Conservation (phyloP, 495 filamentous ascomycete species). For the Neurospora discreta region DNA sequence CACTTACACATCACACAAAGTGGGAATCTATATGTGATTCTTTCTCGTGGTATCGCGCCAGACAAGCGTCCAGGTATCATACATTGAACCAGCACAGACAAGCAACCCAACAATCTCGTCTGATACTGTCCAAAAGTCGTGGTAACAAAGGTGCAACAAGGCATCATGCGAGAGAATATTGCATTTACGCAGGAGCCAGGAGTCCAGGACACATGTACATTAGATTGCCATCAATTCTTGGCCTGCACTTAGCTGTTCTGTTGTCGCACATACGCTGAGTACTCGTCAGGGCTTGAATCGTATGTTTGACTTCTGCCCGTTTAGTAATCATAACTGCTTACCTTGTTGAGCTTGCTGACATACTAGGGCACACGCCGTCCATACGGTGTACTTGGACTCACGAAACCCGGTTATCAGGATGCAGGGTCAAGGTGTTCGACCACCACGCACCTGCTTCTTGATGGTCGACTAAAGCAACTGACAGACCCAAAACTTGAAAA, state of each 20-base stretch:
- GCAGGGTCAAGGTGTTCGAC: too few species aligned
- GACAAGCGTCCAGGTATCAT: background rate
- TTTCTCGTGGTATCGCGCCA: background rate
- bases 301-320: too few species aligned
- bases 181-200: background rate
- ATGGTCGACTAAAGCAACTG: too few species aligned
- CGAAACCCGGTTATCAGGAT: too few species aligned
- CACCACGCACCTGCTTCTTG: too few species aligned
- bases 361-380: background rate
- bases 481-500: too few species aligned
- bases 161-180: background rate
- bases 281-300: background rate
- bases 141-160: background rate
- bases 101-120: background rate
- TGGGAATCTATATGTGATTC: background rate
- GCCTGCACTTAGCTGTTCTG: background rate
- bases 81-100: background rate
- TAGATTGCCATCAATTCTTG: background rate
- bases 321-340: background rate
- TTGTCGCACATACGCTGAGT: too few species aligned
- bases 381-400: background rate
- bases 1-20: background rate
- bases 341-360: background rate
- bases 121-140: background rate
- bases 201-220: background rate